Evolutionary conservation across 169 alveolate species (phyloP), one percentile per base, ranked within the genome.

Genomic region (Eimeria maxima): DNA sequence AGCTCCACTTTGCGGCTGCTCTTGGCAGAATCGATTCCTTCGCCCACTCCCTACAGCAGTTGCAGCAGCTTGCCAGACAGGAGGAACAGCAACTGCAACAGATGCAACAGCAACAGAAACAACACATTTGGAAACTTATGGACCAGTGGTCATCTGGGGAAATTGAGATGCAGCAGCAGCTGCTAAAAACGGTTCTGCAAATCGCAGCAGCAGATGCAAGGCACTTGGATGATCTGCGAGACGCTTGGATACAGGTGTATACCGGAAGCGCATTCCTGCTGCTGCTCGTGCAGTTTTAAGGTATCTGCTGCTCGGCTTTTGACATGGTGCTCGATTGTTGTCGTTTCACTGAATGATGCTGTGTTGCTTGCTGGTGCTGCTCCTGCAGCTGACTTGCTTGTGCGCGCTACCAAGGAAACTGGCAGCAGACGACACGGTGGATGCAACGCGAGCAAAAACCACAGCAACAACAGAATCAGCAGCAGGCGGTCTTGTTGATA

Each of bases 1-100:
- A 84, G 42, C 63, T 10, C 53, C 93, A 84, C 93, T 84, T 84
- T 84, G 78, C 93, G 14, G 63, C 93, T 84, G 93, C 93, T 84
- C 78, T 84, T 24, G 44, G 93, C 38, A 57, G 93, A 60, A 60
- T 84, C 13, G 93, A 84, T 63, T 53, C 93, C 33, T 84, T 84
- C 60, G 93, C 57, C 22, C 93, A 84, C n/a, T 84, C 93, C 29
- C 63, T 84, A 60, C 47, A 84, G 93, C 93, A 84, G 93, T 80
- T 84, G 80, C 93, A 84, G 80, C 80, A 53, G 80, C 93, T 84
- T 29, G 78, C 93, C 63, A 84, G 93, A 44, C 80, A 84, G 80
- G 93, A 84, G 33, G 93, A 84, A n/a, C 57, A 57, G 60, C 93
- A 84, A 63, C 60, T 84, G 80, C 38, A 50, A 57, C 93, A 84